These are phyloP conservation scores for Gynochthodes officinalis DNA, from an alignment of 257 asterid species.

Conservation along the genomic window DNA sequence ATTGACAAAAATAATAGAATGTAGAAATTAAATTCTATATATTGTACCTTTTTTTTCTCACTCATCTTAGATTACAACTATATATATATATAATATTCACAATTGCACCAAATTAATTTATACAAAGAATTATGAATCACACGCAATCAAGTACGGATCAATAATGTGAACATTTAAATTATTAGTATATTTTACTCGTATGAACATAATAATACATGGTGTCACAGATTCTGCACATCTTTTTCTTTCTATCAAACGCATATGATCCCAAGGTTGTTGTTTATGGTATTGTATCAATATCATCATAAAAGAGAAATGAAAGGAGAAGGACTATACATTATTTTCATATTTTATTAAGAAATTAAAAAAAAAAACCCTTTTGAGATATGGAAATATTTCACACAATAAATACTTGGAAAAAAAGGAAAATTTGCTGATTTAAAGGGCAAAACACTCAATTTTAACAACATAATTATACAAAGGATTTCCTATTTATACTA, in stretches of 20 bases:
- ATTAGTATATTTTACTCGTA: background rate
- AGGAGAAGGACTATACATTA: no score
- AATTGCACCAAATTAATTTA: background rate
- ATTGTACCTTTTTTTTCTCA: no score
- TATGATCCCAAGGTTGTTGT: background rate
- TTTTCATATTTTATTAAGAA: no score
- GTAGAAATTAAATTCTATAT: no score
- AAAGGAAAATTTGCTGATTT: background rate
- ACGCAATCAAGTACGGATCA: background rate
- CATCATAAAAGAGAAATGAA: no score
- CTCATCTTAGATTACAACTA: background rate
- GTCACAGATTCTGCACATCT: constrained; percentile 1
- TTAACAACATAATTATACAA: background rate
- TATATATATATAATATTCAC: background rate
- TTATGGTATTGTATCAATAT: no score
- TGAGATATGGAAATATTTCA: background rate
- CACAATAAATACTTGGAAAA: background rate
- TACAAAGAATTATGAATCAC: background rate
- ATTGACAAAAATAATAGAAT: no score
- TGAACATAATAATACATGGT: background rate
- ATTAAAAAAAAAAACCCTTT: background rate
- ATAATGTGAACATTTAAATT: background rate
- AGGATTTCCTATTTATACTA: no score
- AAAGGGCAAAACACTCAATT: background rate
- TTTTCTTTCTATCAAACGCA: background rate